Base-by-base conservation (phyloP, 2,329 filamentous ascomycete species). In the Neofusicoccum ribis region DNA sequence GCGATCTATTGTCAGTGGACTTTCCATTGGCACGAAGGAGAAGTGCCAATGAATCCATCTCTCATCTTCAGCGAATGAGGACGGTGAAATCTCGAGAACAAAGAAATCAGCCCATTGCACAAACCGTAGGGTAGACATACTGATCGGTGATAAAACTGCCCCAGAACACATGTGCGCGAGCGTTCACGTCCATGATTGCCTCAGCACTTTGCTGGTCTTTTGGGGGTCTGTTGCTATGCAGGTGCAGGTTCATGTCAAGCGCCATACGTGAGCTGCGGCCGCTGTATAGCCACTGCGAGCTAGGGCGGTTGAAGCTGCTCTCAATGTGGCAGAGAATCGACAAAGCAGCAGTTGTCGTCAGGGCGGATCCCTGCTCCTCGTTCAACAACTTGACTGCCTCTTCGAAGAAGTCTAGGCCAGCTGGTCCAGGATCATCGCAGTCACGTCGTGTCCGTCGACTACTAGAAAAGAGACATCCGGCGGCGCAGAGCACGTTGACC, bases 401-500 rank as follows among this genome's bases (percentile, higher is more conserved):
- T 5, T 68, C 68, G 37, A 50, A 68, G 58, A 69, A 69, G 34
- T 67, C 64, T 2, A 63, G n/a, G 34, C 67, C 67, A 27, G 66
- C 64, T 6, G 66, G 63, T 20, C 50, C 44, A n/a, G 66, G 64
- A 27, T 68, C 65, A 23, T 62, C 34, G 6, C 61, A 62, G 36
- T 66, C 56, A 8, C 50, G 66, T 3, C 64, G 47, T n/a, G 64
- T 56, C 15, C 58, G 58, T 8, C 60, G 60, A 23, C 64, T 63
- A 12, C n/a, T 46, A 31, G 67, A 67, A 11, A 69, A 59, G 11
- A 68, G 62, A 41, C 68, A 67, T 15, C 68, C 69, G 27, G 66
- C 65, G 2, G 68, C 68, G 39, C 67, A 68, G 8, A 70, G 50
- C 4, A 69, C 69, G 36, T 70, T 69, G 7, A 71, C 69, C 15